phyloP scores from a whole-genome alignment of 345 rosid species.

The Camelina sativa region DNA sequence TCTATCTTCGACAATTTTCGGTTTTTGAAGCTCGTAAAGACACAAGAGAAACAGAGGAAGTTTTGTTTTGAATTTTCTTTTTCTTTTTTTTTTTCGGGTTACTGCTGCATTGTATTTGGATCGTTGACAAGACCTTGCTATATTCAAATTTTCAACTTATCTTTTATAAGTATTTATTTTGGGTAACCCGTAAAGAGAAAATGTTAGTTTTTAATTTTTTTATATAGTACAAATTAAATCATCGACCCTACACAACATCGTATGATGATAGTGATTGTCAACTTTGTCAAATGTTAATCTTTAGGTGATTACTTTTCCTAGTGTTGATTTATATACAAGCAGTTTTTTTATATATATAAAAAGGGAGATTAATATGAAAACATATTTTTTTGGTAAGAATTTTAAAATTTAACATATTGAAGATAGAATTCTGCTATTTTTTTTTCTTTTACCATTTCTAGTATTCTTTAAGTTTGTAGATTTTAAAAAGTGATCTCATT shows the following conservation, averaged over 20 bases:
- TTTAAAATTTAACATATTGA: too few relatives aligned
- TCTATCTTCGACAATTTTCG: background rate
- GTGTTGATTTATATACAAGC: too few relatives aligned
- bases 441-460: too few relatives aligned
- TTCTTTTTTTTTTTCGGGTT: background rate
- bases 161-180: conserved; percentile 3
- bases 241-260: conserved; percentile 28
- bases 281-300: too few relatives aligned
- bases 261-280: conserved; percentile 27
- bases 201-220: background rate
- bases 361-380: too few relatives aligned
- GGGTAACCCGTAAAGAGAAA: conserved; percentile 14
- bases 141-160: conserved; percentile 19
- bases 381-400: too few relatives aligned
- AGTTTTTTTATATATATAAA: too few relatives aligned
- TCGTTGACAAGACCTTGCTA: conserved; percentile 25
- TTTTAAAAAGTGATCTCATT: too few relatives aligned
- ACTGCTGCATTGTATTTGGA: conserved; percentile 6
- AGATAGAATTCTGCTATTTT: too few relatives aligned
- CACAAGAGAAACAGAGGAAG: background rate
- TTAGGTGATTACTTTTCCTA: too few relatives aligned
- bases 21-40: conserved; percentile 1
- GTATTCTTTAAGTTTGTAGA: too few relatives aligned
- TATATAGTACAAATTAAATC: background rate
- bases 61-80: background rate